Evolutionary conservation across 177 flowering plant genomes (phyloP), one percentile per base, ranked within the genome.

Genomic region (Vitis hybrid): DNA sequence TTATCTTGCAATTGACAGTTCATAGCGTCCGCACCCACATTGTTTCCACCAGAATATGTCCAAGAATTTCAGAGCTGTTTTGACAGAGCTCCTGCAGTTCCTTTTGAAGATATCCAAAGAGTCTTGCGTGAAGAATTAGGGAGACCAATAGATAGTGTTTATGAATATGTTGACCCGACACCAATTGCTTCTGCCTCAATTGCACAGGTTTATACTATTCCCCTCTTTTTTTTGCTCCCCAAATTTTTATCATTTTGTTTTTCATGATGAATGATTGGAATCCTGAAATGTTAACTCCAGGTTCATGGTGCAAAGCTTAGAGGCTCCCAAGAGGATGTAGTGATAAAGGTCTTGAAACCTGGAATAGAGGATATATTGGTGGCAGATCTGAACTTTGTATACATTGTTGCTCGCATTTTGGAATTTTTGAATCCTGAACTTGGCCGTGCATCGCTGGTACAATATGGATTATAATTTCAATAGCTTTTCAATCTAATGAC

Each of bases 171-270:
- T 66, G 95, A 94, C 80, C 97, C 97, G 7, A 86, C 82, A 2
- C 98, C 98, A 12, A 18, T 94, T 81, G 98, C 98, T 68, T 92
- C 98, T 11, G 98, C 98, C 70, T 94, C 97, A 11, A 85, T 94
- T 78, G 98, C 97, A 51, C 98, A 94, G 95, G 98, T 94, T 61
- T 56, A 50, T 55, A 18, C 9, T 12, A 49, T n/a, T 34, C 20
- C 5, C 52, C 12, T 39, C n/a, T 58, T 74, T 50, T 59, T 63
- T 45, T 26, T 29, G 31, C n/a, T 39, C 12, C 13, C 50, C 31
- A 39, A 14, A 50, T 45, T 26, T 39, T 34, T 49, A 9, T 7
- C 22, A 10, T 13, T 58, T 66, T 14, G 11, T 12, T 50, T 70
- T 26, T 26, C 16, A 14, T 34, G 16, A 1, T 16, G 19, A 9